Percentiles rank a stretch among this genome's conserved stretches.
These are phyloP conservation scores for Myotisia sp. DNA, from an alignment of 2,329 filamentous ascomycete genomes.

Conservation along the genomic window DNA sequence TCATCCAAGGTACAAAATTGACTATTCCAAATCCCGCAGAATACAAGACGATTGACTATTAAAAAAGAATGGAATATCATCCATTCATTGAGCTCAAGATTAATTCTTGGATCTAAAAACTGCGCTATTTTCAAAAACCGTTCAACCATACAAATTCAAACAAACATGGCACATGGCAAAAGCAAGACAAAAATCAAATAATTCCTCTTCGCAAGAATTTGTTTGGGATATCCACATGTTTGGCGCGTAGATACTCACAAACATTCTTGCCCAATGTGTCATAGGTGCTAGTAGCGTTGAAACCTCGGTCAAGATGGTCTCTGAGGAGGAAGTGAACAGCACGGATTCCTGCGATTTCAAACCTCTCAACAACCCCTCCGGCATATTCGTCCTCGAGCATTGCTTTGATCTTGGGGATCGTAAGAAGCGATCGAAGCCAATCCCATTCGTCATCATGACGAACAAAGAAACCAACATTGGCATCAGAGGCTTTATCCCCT, in stretches of 20 bases:
- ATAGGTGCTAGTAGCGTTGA: conserved; percentile 5
- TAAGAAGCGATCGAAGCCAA: conserved; percentile 23
- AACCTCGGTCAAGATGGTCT: conserved; percentile 11
- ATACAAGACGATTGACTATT: no score
- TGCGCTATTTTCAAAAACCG: no score
- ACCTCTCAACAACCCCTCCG: not conserved
- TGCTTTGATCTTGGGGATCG: conserved; percentile 7
- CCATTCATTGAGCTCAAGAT: no score
- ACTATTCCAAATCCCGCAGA: no score
- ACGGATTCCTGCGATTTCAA: conserved; percentile 5
- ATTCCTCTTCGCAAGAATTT: conserved; percentile 9
- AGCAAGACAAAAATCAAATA: no score
- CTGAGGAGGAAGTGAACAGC: conserved; percentile 12
- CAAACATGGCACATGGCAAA: no score
- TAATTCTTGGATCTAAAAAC: no score
- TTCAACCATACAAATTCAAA: no score
- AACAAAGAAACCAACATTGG: conserved; percentile 36
- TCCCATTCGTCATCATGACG: conserved; percentile 29
- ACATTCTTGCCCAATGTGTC: conserved; percentile 11
- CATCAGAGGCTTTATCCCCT: conserved; percentile 33
- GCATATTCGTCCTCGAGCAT: conserved; percentile 9
- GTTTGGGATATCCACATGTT: conserved; percentile 10
- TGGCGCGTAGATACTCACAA: conserved; percentile 11
- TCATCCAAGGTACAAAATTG: no score
- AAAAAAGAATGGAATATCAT: no score